A percentile compares a stretch with the other conserved stretches of the same genome.
phyloP scores from a whole-genome alignment of 345 rosid species.

The Eucalyptus erythrocorys region DNA sequence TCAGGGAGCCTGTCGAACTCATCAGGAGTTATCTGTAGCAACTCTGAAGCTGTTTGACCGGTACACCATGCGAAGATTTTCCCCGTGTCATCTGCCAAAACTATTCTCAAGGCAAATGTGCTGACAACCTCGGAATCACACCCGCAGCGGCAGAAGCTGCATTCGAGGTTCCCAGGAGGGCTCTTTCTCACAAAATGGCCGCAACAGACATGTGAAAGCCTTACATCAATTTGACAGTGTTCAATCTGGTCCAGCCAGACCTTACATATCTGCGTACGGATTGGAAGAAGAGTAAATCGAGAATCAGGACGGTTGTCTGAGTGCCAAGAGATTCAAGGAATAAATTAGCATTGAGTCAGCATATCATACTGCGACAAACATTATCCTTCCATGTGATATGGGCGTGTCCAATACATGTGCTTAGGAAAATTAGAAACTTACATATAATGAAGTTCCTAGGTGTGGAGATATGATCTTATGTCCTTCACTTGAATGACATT shows the following conservation, averaged over 20 bases:
- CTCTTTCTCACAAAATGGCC: constrained; percentile 52
- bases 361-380: background rate
- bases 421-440: background rate
- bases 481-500: background rate
- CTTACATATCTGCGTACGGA: constrained; percentile 42
- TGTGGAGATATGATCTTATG: background rate
- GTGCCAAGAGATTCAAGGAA: background rate
- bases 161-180: constrained; percentile 20
- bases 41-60: constrained; percentile 77
- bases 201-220: constrained; percentile 45
- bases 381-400: background rate
- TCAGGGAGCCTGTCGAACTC: constrained; percentile 81
- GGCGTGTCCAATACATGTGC: background rate
- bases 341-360: background rate
- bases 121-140: constrained; percentile 39
- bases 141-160: constrained; percentile 53
- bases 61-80: constrained; percentile 66
- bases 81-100: constrained; percentile 51
- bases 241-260: constrained; percentile 67
- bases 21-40: constrained; percentile 79
- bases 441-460: background rate
- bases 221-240: constrained; percentile 47
- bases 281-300: background rate
- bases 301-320: background rate
- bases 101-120: constrained; percentile 55